Base-by-base conservation (phyloP, 1,284 basidiomycete species). In the Tilletia indica region DNA sequence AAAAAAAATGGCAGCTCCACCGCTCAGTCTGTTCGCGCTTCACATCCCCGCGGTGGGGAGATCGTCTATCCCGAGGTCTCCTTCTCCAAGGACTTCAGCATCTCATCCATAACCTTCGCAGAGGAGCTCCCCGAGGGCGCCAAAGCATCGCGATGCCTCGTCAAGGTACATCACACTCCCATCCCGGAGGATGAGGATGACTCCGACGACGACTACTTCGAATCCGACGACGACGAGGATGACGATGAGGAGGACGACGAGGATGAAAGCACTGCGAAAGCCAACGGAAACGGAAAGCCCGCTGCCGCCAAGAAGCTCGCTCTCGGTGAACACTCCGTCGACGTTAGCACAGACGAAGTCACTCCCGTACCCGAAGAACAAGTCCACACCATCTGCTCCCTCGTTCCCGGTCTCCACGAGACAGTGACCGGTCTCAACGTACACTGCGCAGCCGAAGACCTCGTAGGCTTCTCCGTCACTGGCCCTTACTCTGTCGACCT, bases 71-170 rank as follows among this genome's bases (percentile, higher is more conserved):
- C 92, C 70, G 87, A 88, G 74, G 36, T 38, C 58, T 1, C 9
- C 58, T 63, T 63, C 58, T 14, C 21, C 12, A 87, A 88, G 58
- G 92, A 94, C 85, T 86, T 96, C 80, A 88, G 88, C 81, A 89
- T 97, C 85, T 93, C 92, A 83, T 94, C 93, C 85, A 89, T 91
- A 70, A 89, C 93, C 8, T 89, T 95, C 68, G 91, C 90, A 70
- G 91, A 93, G 77, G 87, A 89, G 77, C 87, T 95, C 73, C 86
- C 85, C 49, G 82, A 87, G 70, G 86, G 87, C 66, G 89, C 89
- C 48, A 88, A 93, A 76, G 91, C 16, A 31, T 12, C 5, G 21
- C 21, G 58, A 6, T 38, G 92, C 12, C 89, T 91, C 71, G 87
- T 97, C 80, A 94, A 92, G 86, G 87, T 97, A 68, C 83, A 83